Base-by-base conservation (phyloP, 2,329 filamentous ascomycete species). In the Colletotrichum higginsianum region DNA sequence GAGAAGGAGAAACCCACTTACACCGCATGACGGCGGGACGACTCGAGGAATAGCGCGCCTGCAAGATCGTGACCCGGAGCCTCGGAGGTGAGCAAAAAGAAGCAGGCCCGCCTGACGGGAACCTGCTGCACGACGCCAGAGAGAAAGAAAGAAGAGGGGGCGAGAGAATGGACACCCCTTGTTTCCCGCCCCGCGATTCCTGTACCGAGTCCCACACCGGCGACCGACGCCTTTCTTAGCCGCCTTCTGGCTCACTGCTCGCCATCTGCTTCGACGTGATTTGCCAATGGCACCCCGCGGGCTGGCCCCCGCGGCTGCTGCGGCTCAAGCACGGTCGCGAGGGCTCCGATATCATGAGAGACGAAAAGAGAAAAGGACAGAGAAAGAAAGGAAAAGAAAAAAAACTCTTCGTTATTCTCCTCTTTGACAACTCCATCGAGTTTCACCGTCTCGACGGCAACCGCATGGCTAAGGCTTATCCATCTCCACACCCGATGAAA, bases 121-220 rank as follows among this genome's bases (percentile, higher is more conserved):
- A 30, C 46, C 49, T 60, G 40, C 67, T 64, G 65, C 65, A 68
- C 58, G 65, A 71, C 58, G 68, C 64, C 53, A 68, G 47, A 50
- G 55, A 63, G 44, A 46, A 21, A 47, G 9, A 46, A 7, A 9
- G 30, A 30, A 30, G 30, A 30, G 30, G 30, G 30, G 30, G 30
- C 30, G 30, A 30, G 30, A 30, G 30, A 16, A 49, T 26, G 21
- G 53, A 52, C 40, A 47, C 57, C 50, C 68, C 68, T 71, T 21
- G 68, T 63, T 30, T 30, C 30, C 58, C 52, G 69, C 69, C 65
- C 69, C 69, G 69, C 69, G 69, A 68, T 68, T 61, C 56, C 56
- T 38, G 46, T 60, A 63, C 65, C 65, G 58, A 61, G 58, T 62
- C 65, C 69, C 65, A 53, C 69, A 60, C 63, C 52, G 58, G 30